Evolutionary conservation across 2,329 filamentous ascomycete genomes (phyloP).

Genomic region (Xylaria sp.): DNA sequence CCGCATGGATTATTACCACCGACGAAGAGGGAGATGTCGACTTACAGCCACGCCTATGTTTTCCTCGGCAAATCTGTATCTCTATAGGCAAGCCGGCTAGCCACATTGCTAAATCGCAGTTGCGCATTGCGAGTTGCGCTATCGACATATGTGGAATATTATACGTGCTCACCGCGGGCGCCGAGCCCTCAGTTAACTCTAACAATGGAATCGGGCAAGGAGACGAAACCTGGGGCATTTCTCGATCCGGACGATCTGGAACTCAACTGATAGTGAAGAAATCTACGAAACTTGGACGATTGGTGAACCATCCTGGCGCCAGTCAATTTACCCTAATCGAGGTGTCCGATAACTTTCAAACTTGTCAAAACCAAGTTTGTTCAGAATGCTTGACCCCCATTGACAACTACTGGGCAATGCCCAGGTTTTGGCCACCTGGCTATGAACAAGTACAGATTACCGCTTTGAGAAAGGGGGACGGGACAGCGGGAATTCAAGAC

Average conservation of each 20-base stretch:
- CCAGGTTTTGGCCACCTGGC: too few relatives aligned
- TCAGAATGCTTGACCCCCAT: not conserved
- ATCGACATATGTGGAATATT: not conserved
- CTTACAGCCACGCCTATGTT: not conserved
- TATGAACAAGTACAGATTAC: not conserved
- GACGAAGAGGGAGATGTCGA: not conserved
- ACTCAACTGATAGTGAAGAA: not conserved
- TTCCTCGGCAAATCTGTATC: slow-evolving; percentile 11
- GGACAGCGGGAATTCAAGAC: too few relatives aligned
- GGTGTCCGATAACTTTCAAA: not conserved
- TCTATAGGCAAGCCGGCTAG: not conserved
- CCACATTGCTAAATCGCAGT: not conserved
- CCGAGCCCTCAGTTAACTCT: too few relatives aligned
- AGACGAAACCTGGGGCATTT: not conserved
- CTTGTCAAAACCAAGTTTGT: not conserved
- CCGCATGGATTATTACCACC: slow-evolving; percentile 3
- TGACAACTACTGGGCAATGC: not conserved
- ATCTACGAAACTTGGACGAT: not conserved
- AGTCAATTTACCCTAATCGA: not conserved
- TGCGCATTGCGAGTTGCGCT: not conserved
- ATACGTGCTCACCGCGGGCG: not conserved
- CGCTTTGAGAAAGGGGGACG: not conserved
- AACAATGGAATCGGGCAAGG: too few relatives aligned
- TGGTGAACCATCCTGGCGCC: not conserved
- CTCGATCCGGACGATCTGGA: not conserved